Conservation (phyloP, 176 grass and related monocot species). For the Zoysia japonica region DNA sequence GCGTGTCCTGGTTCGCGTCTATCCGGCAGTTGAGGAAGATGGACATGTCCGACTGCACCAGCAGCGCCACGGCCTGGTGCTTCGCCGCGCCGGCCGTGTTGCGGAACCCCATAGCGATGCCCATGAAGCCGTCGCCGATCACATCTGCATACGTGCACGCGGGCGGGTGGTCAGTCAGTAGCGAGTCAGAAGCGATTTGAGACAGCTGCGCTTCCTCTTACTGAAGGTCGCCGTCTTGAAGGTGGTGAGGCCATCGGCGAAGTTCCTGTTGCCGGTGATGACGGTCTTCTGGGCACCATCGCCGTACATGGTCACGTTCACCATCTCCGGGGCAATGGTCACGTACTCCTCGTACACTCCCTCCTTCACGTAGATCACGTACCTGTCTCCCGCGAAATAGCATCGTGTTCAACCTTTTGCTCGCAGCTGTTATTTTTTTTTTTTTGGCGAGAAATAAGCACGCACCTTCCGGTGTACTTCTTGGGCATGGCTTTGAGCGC, state of each 20-base stretch:
- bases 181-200: too few relatives aligned
- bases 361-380: slow-evolving; percentile 67
- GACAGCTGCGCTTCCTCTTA: slow-evolving; percentile 27
- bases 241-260: slow-evolving; percentile 55
- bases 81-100: slow-evolving; percentile 82
- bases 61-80: slow-evolving; percentile 87
- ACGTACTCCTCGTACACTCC: slow-evolving; percentile 69
- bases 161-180: too few relatives aligned
- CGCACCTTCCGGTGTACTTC: slow-evolving; percentile 53
- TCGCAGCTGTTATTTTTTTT: background rate
- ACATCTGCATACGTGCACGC: slow-evolving; percentile 12
- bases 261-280: slow-evolving; percentile 59
- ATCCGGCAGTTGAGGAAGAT: slow-evolving; percentile 84
- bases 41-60: slow-evolving; percentile 62
- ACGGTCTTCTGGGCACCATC: slow-evolving; percentile 57
- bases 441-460: background rate
- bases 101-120: slow-evolving; percentile 57
- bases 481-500: slow-evolving; percentile 60
- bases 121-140: slow-evolving; percentile 55
- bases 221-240: slow-evolving; percentile 63
- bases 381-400: slow-evolving; percentile 16
- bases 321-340: slow-evolving; percentile 41
- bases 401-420: background rate
- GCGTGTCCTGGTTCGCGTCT: slow-evolving; percentile 68
- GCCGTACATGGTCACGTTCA: slow-evolving; percentile 60